A percentile compares a stretch with the other conserved stretches of the same genome.
These are phyloP conservation scores for Amylostereum areolatum DNA, from an alignment of 1,284 basidiomycete species.

Conservation along the genomic window DNA sequence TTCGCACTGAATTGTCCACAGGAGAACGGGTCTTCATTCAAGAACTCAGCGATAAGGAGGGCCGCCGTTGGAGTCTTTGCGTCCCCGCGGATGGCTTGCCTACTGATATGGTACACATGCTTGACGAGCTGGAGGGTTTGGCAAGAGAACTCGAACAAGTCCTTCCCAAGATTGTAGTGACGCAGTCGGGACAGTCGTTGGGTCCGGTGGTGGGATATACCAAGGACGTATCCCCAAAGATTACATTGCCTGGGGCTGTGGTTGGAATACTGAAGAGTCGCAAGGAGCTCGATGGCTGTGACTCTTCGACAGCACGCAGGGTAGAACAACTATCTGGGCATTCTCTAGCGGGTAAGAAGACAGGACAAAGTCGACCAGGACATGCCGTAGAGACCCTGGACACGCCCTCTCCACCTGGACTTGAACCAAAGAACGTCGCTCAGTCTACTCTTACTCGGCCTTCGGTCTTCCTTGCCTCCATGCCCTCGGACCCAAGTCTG, in stretches of 20 bases:
- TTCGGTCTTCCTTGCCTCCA: background rate
- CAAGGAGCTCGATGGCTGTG: background rate
- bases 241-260: background rate
- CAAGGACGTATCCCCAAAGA: background rate
- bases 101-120: slow-evolving; percentile 11
- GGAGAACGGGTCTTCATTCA: slow-evolving; percentile 8
- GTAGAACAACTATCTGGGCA: background rate
- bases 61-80: slow-evolving; percentile 12
- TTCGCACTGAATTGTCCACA: slow-evolving; percentile 6
- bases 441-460: background rate
- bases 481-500: slow-evolving; percentile 10
- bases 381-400: background rate
- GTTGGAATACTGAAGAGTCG: background rate
- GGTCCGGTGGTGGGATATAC: background rate
- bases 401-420: background rate
- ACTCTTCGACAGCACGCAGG: background rate
- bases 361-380: background rate
- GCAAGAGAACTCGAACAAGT: slow-evolving; percentile 10
- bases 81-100: slow-evolving; percentile 13
- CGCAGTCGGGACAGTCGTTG: slow-evolving; percentile 12
- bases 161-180: slow-evolving; percentile 13
- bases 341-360: background rate
- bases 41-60: slow-evolving; percentile 10
- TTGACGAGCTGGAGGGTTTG: slow-evolving; percentile 13
- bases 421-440: background rate